phyloP scores from a whole-genome alignment of 768 basidiomycete species.

The Mycena venus region DNA sequence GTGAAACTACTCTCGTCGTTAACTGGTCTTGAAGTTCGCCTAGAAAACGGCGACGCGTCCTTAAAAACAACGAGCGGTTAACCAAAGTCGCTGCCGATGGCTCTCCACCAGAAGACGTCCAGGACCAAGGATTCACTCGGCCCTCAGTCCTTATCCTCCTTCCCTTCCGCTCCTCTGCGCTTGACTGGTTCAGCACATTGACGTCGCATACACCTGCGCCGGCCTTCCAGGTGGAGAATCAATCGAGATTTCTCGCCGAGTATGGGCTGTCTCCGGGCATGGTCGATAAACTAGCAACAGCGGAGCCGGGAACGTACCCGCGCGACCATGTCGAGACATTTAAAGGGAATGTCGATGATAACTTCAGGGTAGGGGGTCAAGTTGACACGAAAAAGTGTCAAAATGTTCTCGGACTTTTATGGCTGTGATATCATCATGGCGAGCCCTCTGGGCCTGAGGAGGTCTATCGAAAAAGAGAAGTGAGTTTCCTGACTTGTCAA shows the following conservation, averaged over 20 bases:
- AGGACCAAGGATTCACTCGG: conserved; percentile 98
- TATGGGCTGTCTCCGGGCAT: conserved; percentile 86
- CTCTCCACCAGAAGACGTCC: conserved; percentile 78
- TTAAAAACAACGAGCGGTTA: conserved; percentile 96
- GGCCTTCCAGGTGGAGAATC: conserved; percentile 89
- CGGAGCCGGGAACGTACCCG: conserved; percentile 84
- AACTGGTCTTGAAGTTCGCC: background rate
- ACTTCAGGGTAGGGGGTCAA: conserved; percentile 94
- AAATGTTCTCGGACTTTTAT: conserved; percentile 93
- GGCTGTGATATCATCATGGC: conserved; percentile 92
- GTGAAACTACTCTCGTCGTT: conserved; percentile 29
- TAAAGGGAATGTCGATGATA: conserved; percentile 97
- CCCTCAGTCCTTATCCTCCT: conserved; percentile 93
- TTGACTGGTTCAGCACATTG: conserved; percentile 86
- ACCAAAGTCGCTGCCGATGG: conserved; percentile 66
- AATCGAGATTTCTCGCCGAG: conserved; percentile 83
- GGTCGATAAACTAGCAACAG: conserved; percentile 83
- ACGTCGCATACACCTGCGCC: conserved; percentile 80
- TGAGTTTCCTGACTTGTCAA: conserved; percentile 52
- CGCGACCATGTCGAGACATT: conserved; percentile 93
- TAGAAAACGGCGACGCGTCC: conserved; percentile 90
- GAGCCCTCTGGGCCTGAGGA: conserved; percentile 91
- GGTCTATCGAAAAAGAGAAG: conserved; percentile 96
- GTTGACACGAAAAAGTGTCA: conserved; percentile 91
- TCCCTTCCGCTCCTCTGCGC: conserved; percentile 92